phyloP scores from a whole-genome alignment of 345 rosid genomes.

The Nephelium lappaceum region DNA sequence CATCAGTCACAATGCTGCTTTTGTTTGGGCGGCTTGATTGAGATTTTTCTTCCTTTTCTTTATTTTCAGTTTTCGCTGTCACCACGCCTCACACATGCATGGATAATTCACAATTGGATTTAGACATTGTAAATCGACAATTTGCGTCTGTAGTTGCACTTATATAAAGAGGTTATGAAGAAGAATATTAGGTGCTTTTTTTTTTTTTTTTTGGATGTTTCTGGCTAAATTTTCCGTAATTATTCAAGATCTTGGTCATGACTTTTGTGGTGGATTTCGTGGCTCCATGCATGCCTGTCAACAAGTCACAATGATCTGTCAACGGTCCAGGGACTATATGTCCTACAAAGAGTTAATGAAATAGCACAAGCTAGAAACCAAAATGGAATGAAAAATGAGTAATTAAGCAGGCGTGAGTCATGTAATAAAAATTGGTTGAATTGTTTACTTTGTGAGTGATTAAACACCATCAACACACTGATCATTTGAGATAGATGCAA shows the following conservation, averaged over 20 bases:
- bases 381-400: no score
- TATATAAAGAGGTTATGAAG: not conserved
- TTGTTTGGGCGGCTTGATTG: conserved; percentile 56
- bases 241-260: not conserved
- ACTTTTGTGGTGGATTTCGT: not conserved
- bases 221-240: not conserved
- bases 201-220: not conserved
- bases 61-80: conserved; percentile 20
- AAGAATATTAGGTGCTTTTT: not conserved
- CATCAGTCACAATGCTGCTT: conserved; percentile 34
- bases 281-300: no score
- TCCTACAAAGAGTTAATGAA: no score
- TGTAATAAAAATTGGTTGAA: not conserved
- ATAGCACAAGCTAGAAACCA: no score
- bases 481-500: no score
- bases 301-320: no score
- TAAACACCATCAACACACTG: no score
- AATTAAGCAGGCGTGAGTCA: no score
- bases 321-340: no score
- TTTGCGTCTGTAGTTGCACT: not conserved
- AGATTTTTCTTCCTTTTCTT: conserved; percentile 2
- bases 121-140: not conserved
- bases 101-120: not conserved
- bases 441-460: no score
- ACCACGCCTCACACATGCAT: conserved; percentile 20